Conservation (phyloP, 2,329 filamentous ascomycete genomes). For the Dothideomycetes sp. region DNA sequence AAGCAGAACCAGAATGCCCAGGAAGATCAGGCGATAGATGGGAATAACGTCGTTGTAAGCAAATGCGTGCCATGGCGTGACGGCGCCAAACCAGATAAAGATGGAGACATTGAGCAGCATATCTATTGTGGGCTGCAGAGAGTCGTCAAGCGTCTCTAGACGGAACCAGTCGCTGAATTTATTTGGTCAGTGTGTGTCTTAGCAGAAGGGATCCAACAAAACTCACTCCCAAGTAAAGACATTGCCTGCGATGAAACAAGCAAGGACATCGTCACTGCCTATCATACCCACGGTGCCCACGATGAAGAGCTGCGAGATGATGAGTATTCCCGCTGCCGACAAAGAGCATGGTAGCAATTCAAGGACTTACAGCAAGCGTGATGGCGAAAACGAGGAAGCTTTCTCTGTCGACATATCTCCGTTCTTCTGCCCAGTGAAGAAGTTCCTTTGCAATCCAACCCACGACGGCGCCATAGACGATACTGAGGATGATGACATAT, state of each 20-base stretch:
- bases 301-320: constrained; percentile 56
- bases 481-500: constrained; percentile 71
- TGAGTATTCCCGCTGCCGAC: not conserved
- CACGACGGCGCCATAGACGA: constrained; percentile 66
- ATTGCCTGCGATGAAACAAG: constrained; percentile 88
- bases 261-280: constrained; percentile 80
- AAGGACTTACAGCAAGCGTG: constrained; percentile 55
- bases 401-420: constrained; percentile 73
- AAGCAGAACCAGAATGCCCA: constrained; percentile 69
- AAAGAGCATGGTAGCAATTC: not conserved
- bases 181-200: not conserved
- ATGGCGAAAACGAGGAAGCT: constrained; percentile 84
- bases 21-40: constrained; percentile 59
- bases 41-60: constrained; percentile 59
- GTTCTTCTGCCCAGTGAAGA: constrained; percentile 75
- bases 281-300: constrained; percentile 79
- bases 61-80: constrained; percentile 73
- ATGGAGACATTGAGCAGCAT: constrained; percentile 85
- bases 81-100: constrained; percentile 85
- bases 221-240: constrained; percentile 74
- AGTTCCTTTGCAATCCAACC: constrained; percentile 76
- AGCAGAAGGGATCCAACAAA: not conserved
- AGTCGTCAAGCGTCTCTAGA: constrained; percentile 78
- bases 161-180: constrained; percentile 74
- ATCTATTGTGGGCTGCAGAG: constrained; percentile 86